phyloP scores from a whole-genome alignment of 1,139 yeast genomes.

The Candida glucosophila region DNA sequence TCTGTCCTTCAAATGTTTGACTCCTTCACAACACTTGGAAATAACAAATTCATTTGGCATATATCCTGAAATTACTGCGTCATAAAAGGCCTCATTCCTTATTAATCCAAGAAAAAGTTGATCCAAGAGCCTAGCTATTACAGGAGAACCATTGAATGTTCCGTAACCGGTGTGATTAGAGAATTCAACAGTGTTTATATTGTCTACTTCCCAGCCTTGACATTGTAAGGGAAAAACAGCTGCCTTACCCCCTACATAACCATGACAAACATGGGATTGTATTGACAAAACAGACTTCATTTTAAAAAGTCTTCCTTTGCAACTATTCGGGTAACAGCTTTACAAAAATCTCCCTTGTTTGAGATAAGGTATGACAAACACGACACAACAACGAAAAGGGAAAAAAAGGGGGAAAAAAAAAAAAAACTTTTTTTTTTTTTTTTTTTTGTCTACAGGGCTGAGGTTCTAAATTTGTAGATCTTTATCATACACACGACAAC shows the following conservation, averaged over 20 bases:
- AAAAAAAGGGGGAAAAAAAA: no score
- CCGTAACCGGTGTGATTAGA: slow-evolving; percentile 44
- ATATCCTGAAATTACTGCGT: slow-evolving; percentile 27
- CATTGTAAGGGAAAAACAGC: slow-evolving; percentile 35
- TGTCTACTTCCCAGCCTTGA: slow-evolving; percentile 38
- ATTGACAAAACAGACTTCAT: slow-evolving; percentile 23
- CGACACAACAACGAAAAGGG: no score
- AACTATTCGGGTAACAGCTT: no score
- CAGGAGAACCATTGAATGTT: slow-evolving; percentile 20
- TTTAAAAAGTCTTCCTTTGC: no score
- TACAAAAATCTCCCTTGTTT: no score
- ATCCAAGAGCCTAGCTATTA: slow-evolving; percentile 5
- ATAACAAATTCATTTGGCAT: slow-evolving; percentile 27
- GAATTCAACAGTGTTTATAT: slow-evolving; percentile 32
- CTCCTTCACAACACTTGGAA: slow-evolving; percentile 9
- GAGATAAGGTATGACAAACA: no score
- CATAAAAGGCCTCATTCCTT: slow-evolving; percentile 18
- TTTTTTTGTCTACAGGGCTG: no score
- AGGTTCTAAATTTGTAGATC: no score
- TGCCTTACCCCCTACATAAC: slow-evolving; percentile 38
- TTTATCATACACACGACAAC: no score
- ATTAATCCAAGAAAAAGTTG: slow-evolving; percentile 32
- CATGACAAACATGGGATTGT: slow-evolving; percentile 39
- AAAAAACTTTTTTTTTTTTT: no score
- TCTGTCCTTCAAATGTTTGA: slow-evolving; percentile 9